A percentile compares a stretch with the other conserved stretches of the same genome.
Evolutionary conservation across 257 asterid species (phyloP).

Genomic region (Hygrophila difformis): DNA sequence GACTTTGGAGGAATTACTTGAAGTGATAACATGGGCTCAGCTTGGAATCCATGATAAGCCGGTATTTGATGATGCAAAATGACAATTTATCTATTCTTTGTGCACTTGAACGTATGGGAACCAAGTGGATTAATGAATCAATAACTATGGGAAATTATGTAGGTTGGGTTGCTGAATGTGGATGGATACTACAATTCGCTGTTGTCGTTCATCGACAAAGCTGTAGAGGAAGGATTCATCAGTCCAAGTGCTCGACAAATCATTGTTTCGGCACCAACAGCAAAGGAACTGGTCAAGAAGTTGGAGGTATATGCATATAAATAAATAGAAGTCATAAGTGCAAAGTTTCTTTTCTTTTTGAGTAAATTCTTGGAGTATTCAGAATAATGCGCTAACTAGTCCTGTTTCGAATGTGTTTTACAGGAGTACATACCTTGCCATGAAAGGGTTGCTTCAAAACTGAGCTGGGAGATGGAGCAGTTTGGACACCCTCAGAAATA

Average conservation of each 20-base stretch:
- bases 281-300: slow-evolving; percentile 42
- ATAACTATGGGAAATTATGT: slow-evolving; percentile 14
- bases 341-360: too few relatives aligned
- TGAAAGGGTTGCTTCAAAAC: slow-evolving; percentile 45
- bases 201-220: slow-evolving; percentile 41
- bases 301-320: slow-evolving; percentile 36
- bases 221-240: slow-evolving; percentile 52
- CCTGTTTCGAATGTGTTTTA: background rate
- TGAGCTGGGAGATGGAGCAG: slow-evolving; percentile 47
- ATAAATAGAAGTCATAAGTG: too few relatives aligned
- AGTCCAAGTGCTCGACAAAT: slow-evolving; percentile 46
- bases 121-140: background rate
- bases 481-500: slow-evolving; percentile 25
- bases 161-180: slow-evolving; percentile 54
- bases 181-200: slow-evolving; percentile 42
- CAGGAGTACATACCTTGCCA: slow-evolving; percentile 45
- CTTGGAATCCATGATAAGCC: slow-evolving; percentile 59
- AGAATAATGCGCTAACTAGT: background rate
- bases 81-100: background rate
- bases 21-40: slow-evolving; percentile 57
- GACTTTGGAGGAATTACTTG: slow-evolving; percentile 48
- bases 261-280: slow-evolving; percentile 42
- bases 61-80: slow-evolving; percentile 15
- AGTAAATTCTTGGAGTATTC: slow-evolving; percentile 1
- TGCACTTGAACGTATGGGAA: too few relatives aligned